Evolutionary conservation across 1,139 yeast species (phyloP), one percentile per base, ranked within the genome.

Genomic region (Scheffersomyces insectosa): DNA sequence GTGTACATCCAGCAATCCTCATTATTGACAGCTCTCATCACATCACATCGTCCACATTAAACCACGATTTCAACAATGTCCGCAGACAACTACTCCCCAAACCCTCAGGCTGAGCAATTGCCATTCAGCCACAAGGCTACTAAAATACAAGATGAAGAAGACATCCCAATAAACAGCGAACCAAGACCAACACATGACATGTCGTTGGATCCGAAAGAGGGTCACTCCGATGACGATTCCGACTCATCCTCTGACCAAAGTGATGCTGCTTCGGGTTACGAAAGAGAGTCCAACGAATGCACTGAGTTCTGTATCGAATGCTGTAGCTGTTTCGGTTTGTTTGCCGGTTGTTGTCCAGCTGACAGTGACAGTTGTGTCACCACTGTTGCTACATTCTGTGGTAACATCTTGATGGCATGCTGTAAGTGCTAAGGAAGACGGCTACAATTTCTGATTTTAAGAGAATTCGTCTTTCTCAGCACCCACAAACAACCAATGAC

Each of bases 251-350:
- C 28, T n/a, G 37, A 31, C 23, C 15, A 55, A 30, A 60, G 66
- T 46, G 66, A 62, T 42, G 54, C 45, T n/a, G 65, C 58, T 5
- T 66, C 72, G 36, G 75, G 76, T 4, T 70, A 67, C 46, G 64
- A 63, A 5, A 52, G 67, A 42, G 66, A 69, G 11, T 39, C 54
- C 28, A 70, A 71, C 49, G 78, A 74, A 47, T 74, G 79, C 50
- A 57, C 74, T 4, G 78, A 72, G 48, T 73, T 73, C 47, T 72
- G 76, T 48, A 52, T 68, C 39, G 78, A 72, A 44, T 60, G 57
- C 39, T 58, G 60, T 43, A 48, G 66, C 11, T 74, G 79, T 49
- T 74, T 73, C 44, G 79, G 79, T 1, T 56, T 71, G 41, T 65
- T 67, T 38, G 73, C 70, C 39, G 54, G 63, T 5, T 73, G 76